Base-by-base conservation (phyloP, 2,329 filamentous ascomycete genomes). In the Colletotrichum horii region DNA sequence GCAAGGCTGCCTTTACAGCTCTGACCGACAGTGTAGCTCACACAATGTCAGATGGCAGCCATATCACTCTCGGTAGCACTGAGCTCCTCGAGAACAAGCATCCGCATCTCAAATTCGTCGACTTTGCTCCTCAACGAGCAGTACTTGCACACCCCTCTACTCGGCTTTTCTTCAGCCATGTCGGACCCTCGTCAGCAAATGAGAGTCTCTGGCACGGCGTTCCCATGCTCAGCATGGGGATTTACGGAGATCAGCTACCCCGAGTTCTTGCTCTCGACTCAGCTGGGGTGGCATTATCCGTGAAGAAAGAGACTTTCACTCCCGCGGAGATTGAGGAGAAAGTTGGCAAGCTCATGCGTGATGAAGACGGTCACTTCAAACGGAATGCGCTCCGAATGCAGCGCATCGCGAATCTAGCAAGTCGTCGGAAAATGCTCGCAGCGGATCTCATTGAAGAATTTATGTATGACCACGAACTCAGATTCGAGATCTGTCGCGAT, bases 391-490 rank as follows among this genome's bases (percentile, higher is more conserved):
- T 77, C 15, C 82, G 86, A 0, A 79, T 87, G 80, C 78, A 81
- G 72, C 82, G 81, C n/a, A 86, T 88, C 32, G 84, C 86, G 6
- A 78, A 76, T n/a, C 75, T 86, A 1, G 83, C 85, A 32, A 78
- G 83, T 0, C 80, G 82, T 4, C 80, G 83, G 9, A 87, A 86
- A 77, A 65, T 86, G 6, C 78, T 82, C 8, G 85, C 82, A 0
- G 84, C 84, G 1, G 84, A 87, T 66, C 79, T 87, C 6, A 79
- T 87, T 8, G 86, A 87, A 69, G 86, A 88, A 76, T 76, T 87
- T 12, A 79, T 87, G 76, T 81, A 82, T 30, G 86, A 87, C 60
- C 78, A 81, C 56, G 81, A 83, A 58, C 77, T 80, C 7, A 58
- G 55, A 58, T 58, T 58, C 67, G 80, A 2, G 26, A 56, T 5